phyloP scores from a whole-genome alignment of 306 rosid species.

The Vigna hirtella region DNA sequence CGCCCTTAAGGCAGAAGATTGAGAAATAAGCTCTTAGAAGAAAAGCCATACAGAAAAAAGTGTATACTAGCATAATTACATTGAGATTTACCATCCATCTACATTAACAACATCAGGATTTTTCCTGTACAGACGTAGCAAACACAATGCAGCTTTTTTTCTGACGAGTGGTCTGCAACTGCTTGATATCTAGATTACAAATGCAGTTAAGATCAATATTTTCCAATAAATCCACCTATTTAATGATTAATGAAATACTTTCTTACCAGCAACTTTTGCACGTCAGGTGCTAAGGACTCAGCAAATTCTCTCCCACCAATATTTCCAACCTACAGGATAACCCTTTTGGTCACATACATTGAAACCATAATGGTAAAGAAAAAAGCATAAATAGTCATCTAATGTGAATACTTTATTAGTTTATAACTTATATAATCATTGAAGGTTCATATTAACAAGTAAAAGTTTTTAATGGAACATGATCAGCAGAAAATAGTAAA shows the following conservation, averaged over 20 bases:
- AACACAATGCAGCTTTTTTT: conserved; percentile 95
- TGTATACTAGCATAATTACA: conserved; percentile 44
- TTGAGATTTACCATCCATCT: conserved; percentile 88
- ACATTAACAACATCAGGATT: conserved; percentile 99
- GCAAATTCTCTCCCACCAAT: conserved; percentile 99
- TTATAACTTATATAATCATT: conserved; percentile 22
- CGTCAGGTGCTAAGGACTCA: conserved; percentile 98
- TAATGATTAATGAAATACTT: conserved; percentile 26
- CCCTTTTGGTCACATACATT: conserved; percentile 5
- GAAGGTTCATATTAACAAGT: conserved; percentile 25
- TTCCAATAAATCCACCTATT: conserved; percentile 30
- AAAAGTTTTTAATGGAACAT: conserved; percentile 13
- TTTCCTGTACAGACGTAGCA: conserved; percentile 94
- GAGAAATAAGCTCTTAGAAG: conserved; percentile 36
- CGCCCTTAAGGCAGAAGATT: conserved; percentile 67
- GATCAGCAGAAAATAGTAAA: conserved; percentile 22
- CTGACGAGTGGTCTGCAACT: conserved; percentile 99
- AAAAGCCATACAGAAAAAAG: conserved; percentile 23
- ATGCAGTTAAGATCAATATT: conserved; percentile 44
- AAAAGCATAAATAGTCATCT: neutral
- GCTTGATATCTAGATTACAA: conserved; percentile 83
- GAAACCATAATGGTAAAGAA: conserved; percentile 21
- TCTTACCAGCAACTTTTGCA: conserved; percentile 92
- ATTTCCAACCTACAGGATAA: conserved; percentile 86
- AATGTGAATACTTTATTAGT: conserved; percentile 22